Evolutionary conservation across 352 stramenopile genomes (phyloP), one percentile per base, ranked within the genome.

Genomic region (Pythium inflatum): DNA sequence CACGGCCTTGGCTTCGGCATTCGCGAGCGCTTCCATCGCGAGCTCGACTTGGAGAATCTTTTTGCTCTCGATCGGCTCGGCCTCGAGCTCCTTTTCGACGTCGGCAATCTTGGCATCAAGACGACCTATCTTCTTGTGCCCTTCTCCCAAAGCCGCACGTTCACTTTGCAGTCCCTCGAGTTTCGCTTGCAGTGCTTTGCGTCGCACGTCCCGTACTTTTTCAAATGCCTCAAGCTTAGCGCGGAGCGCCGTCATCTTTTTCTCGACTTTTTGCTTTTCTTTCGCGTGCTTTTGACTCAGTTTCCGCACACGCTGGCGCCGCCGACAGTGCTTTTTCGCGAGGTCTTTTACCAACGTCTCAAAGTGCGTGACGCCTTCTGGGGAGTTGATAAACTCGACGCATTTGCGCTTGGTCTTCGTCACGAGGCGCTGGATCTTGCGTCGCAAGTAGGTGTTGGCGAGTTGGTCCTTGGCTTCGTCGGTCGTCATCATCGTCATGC

Each of bases 381-480:
- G 69, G 5, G 84, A 90, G 38, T 90, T 90, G 54, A 92, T 86
- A 60, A 78, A 92, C 28, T 77, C 78, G 38, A 89, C 46, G 25
- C 82, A 87, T 30, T 87, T 82, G n/a, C 76, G 67, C 34, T 81
- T 82, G 5, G 82, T 89, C 51, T 87, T 87, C 34, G 66, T 40
- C 30, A 66, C 63, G 9, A 92, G 76, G 7, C 82, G 82, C 38
- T 77, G 76, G 16, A 89, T 74, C 61, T 88, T 88, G 24, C 62
- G 48, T 14, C 70, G 66, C 20, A 92, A 55, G 51, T 92, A 92
- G 33, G 81, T 69, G 38, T 72, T 83, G 7, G 80, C 79, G 28
- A 89, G 75, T 33, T 90, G 83, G 56, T 89, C 84, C 65, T 92
- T 84, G 7, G 71, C 83, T 28, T 90, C 79, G 50, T 92, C 80